Percentiles rank a stretch among this genome's conserved stretches.
Conservation (phyloP, 2,329 filamentous ascomycete species). For the Colletotrichum tofieldiae region DNA sequence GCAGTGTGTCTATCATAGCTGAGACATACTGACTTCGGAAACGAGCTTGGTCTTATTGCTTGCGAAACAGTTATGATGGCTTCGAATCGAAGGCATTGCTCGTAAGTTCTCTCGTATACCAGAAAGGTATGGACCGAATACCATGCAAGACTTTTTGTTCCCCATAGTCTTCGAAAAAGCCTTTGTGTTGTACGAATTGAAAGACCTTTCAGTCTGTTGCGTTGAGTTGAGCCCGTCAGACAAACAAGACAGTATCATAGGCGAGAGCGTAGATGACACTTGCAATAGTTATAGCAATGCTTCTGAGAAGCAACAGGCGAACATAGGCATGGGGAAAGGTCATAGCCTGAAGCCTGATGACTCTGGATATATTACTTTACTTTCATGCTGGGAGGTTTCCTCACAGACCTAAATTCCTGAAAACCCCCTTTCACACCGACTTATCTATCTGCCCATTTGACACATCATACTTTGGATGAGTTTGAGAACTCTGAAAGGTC, state of each 20-base stretch:
- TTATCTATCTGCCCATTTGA: too few species aligned
- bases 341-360: too few species aligned
- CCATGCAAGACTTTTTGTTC: background rate
- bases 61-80: too few species aligned
- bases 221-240: background rate
- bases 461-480: too few species aligned
- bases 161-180: too few species aligned
- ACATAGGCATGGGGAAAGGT: too few species aligned
- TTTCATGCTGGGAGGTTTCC: too few species aligned
- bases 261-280: fast-evolving
- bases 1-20: background rate
- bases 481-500: too few species aligned
- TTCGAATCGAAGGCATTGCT: background rate
- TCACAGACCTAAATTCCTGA: too few species aligned
- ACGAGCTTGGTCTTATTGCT: background rate
- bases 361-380: too few species aligned
- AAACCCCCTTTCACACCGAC: too few species aligned
- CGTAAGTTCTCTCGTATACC: background rate
- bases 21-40: background rate
- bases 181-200: background rate
- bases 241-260: background rate
- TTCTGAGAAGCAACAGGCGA: too few species aligned
- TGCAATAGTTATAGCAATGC: background rate
- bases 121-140: background rate
- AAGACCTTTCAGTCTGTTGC: background rate